phyloP scores from a whole-genome alignment of 1,139 yeast species.

The Magnusiomyces paraingens region DNA sequence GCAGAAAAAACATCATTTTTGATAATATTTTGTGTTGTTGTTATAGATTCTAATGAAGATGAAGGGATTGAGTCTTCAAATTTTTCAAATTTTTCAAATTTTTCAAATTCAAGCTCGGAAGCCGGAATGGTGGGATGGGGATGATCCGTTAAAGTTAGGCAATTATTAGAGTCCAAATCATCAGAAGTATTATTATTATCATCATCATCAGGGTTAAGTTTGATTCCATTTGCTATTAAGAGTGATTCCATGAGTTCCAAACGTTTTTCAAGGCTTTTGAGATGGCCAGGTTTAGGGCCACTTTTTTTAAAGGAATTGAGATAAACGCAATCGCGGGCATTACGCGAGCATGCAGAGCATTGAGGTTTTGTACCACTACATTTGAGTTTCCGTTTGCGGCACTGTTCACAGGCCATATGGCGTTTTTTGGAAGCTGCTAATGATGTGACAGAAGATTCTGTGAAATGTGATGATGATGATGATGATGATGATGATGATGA shows the following conservation, averaged over 20 bases:
- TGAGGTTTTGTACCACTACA: conserved; percentile 31
- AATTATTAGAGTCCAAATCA: background rate
- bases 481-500: too few relatives aligned
- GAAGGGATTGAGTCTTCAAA: too few relatives aligned
- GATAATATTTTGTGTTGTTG: too few relatives aligned
- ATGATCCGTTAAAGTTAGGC: background rate
- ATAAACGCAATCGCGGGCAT: conserved; percentile 27
- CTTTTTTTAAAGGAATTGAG: conserved; percentile 24
- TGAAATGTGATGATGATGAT: too few relatives aligned
- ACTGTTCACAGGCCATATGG: conserved; percentile 31
- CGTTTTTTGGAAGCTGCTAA: conserved; percentile 10
- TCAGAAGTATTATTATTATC: background rate
- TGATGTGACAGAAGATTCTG: background rate
- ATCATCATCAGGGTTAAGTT: background rate
- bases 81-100: too few relatives aligned
- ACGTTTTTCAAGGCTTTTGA: conserved; percentile 27
- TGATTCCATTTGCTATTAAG: conserved; percentile 8
- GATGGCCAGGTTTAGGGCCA: conserved; percentile 34
- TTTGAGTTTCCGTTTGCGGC: conserved; percentile 32
- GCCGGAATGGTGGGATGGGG: background rate
- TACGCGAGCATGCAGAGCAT: conserved; percentile 28
- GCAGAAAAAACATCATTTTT: too few relatives aligned
- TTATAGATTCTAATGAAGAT: too few relatives aligned
- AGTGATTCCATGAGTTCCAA: conserved; percentile 24
- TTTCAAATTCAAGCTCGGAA: background rate